Evolutionary conservation across 305 asterid genomes (phyloP).

Genomic region (Fraxinus paxiana): DNA sequence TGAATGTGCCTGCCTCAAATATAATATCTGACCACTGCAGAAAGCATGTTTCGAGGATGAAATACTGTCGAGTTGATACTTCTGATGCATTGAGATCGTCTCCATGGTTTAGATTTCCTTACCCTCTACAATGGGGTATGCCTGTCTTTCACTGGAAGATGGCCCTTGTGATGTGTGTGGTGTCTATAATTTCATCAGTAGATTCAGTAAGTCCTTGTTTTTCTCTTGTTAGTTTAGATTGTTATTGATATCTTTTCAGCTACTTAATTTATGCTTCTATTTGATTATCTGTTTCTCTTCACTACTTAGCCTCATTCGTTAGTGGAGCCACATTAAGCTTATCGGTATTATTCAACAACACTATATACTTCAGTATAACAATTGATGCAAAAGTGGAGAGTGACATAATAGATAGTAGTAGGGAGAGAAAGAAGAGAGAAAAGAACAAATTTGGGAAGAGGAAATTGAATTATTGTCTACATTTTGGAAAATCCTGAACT

Average conservation of each 20-base stretch:
- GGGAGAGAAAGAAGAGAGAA: not conserved
- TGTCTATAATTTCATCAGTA: slow-evolving; percentile 77
- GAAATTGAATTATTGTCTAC: not conserved
- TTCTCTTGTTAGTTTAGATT: slow-evolving; percentile 8
- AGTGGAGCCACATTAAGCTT: not conserved
- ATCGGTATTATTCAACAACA: not conserved
- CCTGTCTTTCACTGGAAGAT: slow-evolving; percentile 89
- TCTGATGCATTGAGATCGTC: slow-evolving; percentile 76
- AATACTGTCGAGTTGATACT: slow-evolving; percentile 81
- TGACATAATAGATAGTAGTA: not conserved
- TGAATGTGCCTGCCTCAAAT: slow-evolving; percentile 68
- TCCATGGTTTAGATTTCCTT: slow-evolving; percentile 96
- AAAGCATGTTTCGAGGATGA: slow-evolving; percentile 74
- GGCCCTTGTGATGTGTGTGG: slow-evolving; percentile 95
- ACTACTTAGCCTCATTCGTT: not conserved
- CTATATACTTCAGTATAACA: not conserved
- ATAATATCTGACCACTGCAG: slow-evolving; percentile 79
- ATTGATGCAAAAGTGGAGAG: not conserved
- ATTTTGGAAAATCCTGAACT: not conserved
- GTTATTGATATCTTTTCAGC: not conserved
- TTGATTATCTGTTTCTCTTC: not conserved
- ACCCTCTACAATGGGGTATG: slow-evolving; percentile 94
- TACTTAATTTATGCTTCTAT: not conserved
- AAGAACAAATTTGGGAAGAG: not conserved
- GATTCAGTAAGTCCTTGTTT: slow-evolving; percentile 72